These are phyloP conservation scores for Cucurbitaria berberidis DNA, from an alignment of 2,329 filamentous ascomycete genomes.

Conservation along the genomic window DNA sequence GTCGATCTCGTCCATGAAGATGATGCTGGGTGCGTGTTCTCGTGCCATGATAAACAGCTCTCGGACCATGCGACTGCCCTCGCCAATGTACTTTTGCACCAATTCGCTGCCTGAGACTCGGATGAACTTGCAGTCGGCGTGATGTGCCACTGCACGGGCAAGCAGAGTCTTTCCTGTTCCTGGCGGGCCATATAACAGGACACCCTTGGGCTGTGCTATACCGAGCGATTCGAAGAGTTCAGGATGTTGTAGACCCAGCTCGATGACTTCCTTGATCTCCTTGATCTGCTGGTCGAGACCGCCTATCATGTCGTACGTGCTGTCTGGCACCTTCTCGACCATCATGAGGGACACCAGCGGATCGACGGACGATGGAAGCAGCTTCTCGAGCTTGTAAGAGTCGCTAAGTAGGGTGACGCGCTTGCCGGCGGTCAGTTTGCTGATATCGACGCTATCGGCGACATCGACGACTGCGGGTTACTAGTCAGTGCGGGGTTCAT, in stretches of 20 bases:
- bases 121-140: slow-evolving; percentile 99
- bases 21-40: slow-evolving; percentile 97
- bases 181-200: slow-evolving; percentile 93
- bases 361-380: slow-evolving; percentile 96
- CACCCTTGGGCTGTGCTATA: slow-evolving; percentile 97
- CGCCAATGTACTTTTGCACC: slow-evolving; percentile 99
- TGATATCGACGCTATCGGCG: slow-evolving; percentile 89
- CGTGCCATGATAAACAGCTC: slow-evolving; percentile 99
- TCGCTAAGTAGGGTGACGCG: slow-evolving; percentile 95
- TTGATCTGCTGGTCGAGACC: slow-evolving; percentile 99
- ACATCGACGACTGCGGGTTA: slow-evolving; percentile 82
- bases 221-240: slow-evolving; percentile 99
- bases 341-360: slow-evolving; percentile 99
- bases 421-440: slow-evolving; percentile 96
- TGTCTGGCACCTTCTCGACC: slow-evolving; percentile 99
- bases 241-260: slow-evolving; percentile 96
- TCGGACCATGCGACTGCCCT: slow-evolving; percentile 97
- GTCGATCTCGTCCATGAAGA: slow-evolving; percentile 99
- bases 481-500: slow-evolving; percentile 5
- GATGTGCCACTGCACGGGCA: slow-evolving; percentile 93
- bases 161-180: slow-evolving; percentile 97
- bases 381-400: slow-evolving; percentile 98
- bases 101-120: slow-evolving; percentile 94
- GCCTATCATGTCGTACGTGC: slow-evolving; percentile 99
- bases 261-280: slow-evolving; percentile 99